Percentiles rank a stretch among this genome's conserved stretches.
phyloP scores from a whole-genome alignment of 805 yeast genomes.

The Candida andamanensis region DNA sequence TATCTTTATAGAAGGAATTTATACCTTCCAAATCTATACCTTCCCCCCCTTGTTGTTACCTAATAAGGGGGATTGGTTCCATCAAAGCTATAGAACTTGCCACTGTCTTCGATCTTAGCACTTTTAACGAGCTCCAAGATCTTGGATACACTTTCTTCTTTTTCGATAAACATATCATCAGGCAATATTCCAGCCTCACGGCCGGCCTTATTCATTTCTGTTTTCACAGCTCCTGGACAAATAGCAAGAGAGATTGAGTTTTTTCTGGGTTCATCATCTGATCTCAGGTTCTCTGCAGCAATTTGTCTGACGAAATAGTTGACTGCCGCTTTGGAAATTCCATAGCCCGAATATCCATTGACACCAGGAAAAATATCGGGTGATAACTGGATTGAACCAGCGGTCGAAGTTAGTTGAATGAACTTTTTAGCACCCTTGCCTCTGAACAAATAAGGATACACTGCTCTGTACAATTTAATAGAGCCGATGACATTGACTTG shows the following conservation, averaged over 20 bases:
- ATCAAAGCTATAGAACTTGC: constrained; percentile 20
- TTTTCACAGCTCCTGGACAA: constrained; percentile 30
- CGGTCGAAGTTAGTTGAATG: constrained; percentile 19
- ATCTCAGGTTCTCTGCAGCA: constrained; percentile 10
- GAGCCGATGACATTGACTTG: constrained; percentile 7
- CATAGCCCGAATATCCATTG: constrained; percentile 25
- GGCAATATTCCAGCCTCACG: constrained; percentile 8
- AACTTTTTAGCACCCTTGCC: constrained; percentile 16
- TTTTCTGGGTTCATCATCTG: constrained; percentile 16
- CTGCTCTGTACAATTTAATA: constrained; percentile 16
- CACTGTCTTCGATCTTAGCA: constrained; percentile 16
- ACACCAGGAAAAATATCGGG: constrained; percentile 7
- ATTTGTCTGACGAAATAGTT: constrained; percentile 22
- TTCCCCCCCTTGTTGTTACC: no score
- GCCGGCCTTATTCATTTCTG: constrained; percentile 23
- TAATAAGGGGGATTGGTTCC: constrained; percentile 9
- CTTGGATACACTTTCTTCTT: constrained; percentile 14
- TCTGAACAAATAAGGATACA: constrained; percentile 22
- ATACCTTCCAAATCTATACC: no score
- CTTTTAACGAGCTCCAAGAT: neutral
- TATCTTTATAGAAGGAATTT: no score
- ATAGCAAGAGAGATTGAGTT: constrained; percentile 15
- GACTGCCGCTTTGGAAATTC: constrained; percentile 34
- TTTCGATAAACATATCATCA: constrained; percentile 4
- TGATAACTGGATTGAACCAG: constrained; percentile 17